A percentile compares a stretch with the other conserved stretches of the same genome.
Evolutionary conservation across 75 land plant species (phyloP).

Genomic region (Pinus tabuliformis): DNA sequence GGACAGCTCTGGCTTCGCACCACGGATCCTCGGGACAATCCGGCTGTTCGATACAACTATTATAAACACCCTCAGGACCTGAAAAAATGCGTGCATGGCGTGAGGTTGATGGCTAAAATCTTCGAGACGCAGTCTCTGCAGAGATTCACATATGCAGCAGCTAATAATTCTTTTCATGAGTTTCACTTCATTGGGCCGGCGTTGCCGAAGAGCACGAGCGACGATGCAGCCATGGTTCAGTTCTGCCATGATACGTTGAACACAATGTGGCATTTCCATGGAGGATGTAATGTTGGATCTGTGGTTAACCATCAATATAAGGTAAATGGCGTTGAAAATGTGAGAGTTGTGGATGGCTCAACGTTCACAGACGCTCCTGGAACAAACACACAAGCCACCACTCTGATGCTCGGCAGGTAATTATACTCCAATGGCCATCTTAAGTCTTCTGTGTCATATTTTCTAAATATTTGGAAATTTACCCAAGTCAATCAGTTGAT

Average conservation of each 20-base stretch:
- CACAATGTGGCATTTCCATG: constrained; percentile 85
- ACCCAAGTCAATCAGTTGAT: too few relatives aligned
- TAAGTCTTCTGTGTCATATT: too few relatives aligned
- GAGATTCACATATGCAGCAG: neutral
- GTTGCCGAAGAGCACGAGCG: constrained; percentile 20
- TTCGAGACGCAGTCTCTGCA: neutral
- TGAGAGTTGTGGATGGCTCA: constrained; percentile 69
- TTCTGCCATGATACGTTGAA: constrained; percentile 45
- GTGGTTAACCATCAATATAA: constrained; percentile 46
- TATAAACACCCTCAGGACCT: neutral
- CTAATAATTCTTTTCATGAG: neutral
- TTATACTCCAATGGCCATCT: too few relatives aligned
- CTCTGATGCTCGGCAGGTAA: constrained; percentile 83
- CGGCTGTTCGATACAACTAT: neutral
- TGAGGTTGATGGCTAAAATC: neutral
- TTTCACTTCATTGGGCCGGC: constrained; percentile 38
- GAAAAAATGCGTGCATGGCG: neutral
- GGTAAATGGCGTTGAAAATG: constrained; percentile 51
- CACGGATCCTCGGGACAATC: neutral
- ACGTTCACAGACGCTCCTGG: constrained; percentile 55
- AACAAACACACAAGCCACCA: constrained; percentile 82
- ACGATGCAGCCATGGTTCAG: constrained; percentile 22
- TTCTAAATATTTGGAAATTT: too few relatives aligned
- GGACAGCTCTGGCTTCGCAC: neutral
- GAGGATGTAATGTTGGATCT: constrained; percentile 57